Conservation (phyloP, 345 rosid genomes). For the Moringa oleifera region DNA sequence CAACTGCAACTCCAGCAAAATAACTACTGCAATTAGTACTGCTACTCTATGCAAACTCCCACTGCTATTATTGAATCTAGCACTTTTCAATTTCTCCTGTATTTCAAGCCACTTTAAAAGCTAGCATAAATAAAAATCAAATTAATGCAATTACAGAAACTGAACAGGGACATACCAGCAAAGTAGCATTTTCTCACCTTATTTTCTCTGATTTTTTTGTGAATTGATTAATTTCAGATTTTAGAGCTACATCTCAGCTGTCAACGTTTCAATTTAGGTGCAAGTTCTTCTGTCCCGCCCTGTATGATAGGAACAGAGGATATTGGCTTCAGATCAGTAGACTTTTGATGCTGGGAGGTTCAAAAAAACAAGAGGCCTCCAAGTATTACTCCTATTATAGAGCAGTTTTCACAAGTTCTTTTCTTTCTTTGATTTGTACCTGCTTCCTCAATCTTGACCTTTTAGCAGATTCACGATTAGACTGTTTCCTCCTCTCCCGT, state of each 20-base stretch:
- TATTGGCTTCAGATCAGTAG: not conserved
- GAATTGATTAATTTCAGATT: conserved; percentile 66
- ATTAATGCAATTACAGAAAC: not conserved
- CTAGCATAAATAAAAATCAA: not conserved
- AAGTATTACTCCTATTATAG: not conserved
- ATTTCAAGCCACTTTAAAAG: conserved; percentile 1
- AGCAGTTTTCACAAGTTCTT: not conserved
- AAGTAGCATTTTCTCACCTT: conserved; percentile 60
- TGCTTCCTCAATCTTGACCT: conserved; percentile 96
- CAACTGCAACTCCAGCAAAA: too few species aligned
- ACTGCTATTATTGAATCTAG: conserved; percentile 12
- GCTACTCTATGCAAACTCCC: too few species aligned
- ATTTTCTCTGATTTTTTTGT: conserved; percentile 65
- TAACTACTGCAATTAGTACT: too few species aligned
- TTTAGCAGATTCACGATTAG: conserved; percentile 94
- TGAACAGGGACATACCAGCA: conserved; percentile 41
- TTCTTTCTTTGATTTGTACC: too few species aligned
- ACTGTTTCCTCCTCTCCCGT: conserved; percentile 92
- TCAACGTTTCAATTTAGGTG: conserved; percentile 52
- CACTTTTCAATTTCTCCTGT: conserved; percentile 57
- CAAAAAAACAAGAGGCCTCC: not conserved
- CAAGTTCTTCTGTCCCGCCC: conserved; percentile 94
- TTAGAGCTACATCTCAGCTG: conserved; percentile 56
- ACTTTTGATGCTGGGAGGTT: not conserved
- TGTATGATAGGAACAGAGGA: conserved; percentile 9